phyloP scores from a whole-genome alignment of 768 basidiomycete genomes.

The Hypsizygus marmoreus region DNA sequence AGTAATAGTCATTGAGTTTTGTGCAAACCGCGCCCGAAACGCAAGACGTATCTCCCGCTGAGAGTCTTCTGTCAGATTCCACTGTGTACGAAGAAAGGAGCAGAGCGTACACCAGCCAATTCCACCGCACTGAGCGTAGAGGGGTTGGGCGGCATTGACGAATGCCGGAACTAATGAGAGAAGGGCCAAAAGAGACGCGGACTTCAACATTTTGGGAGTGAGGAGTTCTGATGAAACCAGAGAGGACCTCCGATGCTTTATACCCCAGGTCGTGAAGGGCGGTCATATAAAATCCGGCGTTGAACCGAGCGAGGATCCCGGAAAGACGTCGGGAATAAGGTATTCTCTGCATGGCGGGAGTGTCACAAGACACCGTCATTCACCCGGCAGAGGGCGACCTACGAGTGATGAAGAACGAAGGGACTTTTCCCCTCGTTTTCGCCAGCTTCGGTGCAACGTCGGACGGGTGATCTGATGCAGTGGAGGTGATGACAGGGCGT shows the following conservation, averaged over 20 bases:
- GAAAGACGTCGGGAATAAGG: conserved; percentile 27
- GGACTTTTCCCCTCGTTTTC: conserved; percentile 12
- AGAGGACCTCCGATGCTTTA: conserved; percentile 11
- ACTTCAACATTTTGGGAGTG: conserved; percentile 46
- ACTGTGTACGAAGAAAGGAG: no score
- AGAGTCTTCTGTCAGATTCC: conserved; percentile 22
- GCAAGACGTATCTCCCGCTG: conserved; percentile 42
- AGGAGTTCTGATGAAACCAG: conserved; percentile 8
- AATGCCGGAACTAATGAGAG: conserved; percentile 45
- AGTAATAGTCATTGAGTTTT: conserved; percentile 38
- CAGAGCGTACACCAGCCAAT: conserved; percentile 47
- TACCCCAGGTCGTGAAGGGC: conserved; percentile 6
- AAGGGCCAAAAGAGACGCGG: conserved; percentile 43
- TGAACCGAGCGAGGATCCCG: conserved; percentile 31
- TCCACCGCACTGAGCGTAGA: conserved; percentile 59
- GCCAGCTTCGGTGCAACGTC: conserved; percentile 23
- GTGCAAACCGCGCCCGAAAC: conserved; percentile 37
- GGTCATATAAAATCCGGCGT: conserved; percentile 35
- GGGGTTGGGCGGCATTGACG: conserved; percentile 41
- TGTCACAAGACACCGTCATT: conserved; percentile 31
- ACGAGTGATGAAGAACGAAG: conserved; percentile 5
- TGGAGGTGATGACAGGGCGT: not conserved
- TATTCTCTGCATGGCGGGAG: not conserved
- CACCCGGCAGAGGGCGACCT: conserved; percentile 20
- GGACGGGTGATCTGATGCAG: conserved; percentile 6